phyloP scores from a whole-genome alignment of 257 asterid species.

The Solanum megistacrolobum region DNA sequence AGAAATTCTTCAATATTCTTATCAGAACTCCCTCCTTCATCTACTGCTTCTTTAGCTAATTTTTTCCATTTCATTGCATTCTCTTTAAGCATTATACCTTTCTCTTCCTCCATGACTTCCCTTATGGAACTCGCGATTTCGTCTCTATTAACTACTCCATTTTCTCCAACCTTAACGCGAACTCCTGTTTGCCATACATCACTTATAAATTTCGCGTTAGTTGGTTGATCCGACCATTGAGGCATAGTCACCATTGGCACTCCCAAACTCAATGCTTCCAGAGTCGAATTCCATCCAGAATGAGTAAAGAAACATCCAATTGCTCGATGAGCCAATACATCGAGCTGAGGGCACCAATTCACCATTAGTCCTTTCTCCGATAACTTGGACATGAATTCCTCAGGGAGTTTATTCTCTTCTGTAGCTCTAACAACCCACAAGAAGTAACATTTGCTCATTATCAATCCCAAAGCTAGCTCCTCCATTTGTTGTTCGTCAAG shows the following conservation, averaged over 20 bases:
- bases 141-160: conserved; percentile 3
- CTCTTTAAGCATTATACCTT: background rate
- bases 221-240: background rate
- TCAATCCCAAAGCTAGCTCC: conserved; percentile 12
- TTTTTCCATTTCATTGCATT: background rate
- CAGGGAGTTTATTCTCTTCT: conserved; percentile 25
- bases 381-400: background rate
- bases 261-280: background rate
- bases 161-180: background rate
- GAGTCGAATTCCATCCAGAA: background rate
- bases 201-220: conserved; percentile 10
- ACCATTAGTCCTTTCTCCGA: conserved; percentile 19
- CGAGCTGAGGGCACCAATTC: conserved; percentile 35
- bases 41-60: background rate
- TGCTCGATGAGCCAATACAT: conserved; percentile 25
- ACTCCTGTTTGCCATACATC: conserved; percentile 31
- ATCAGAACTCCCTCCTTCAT: background rate
- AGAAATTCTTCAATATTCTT: no score
- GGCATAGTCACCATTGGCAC: background rate
- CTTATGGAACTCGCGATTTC: conserved; percentile 15
- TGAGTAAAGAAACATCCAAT: conserved; percentile 18
- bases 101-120: conserved; percentile 11
- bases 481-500: conserved; percentile 19
- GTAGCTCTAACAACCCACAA: conserved; percentile 26
- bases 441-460: conserved; percentile 6